phyloP scores from a whole-genome alignment of 352 stramenopile genomes.

The Globisporangium cylindrosporum region DNA sequence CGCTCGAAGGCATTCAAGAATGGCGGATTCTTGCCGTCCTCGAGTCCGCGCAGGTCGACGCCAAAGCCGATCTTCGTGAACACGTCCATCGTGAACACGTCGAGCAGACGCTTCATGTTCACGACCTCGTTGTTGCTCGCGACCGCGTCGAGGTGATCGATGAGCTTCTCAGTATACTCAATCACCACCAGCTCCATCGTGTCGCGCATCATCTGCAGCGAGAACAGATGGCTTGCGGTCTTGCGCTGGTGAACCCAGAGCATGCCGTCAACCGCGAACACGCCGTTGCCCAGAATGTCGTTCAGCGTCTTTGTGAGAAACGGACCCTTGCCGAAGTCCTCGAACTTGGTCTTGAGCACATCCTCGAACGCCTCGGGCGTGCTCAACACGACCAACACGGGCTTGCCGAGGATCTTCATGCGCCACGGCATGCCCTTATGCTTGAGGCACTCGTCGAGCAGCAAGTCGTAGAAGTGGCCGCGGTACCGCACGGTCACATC shows the following conservation, averaged over 20 bases:
- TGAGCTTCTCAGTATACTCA: constrained; percentile 16
- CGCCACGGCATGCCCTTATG: constrained; percentile 18
- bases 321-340: constrained; percentile 49
- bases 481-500: constrained; percentile 28
- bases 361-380: constrained; percentile 25
- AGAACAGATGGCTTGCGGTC: constrained; percentile 77
- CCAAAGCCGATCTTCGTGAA: constrained; percentile 59
- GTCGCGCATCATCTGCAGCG: constrained; percentile 31
- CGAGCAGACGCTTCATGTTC: constrained; percentile 27
- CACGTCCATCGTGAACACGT: constrained; percentile 51
- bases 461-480: constrained; percentile 30
- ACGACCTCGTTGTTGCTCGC: neutral
- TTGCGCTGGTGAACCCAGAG: constrained; percentile 60
- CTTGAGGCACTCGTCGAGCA: constrained; percentile 30
- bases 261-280: constrained; percentile 46
- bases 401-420: constrained; percentile 2
- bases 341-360: constrained; percentile 40
- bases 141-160: constrained; percentile 3
- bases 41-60: constrained; percentile 31
- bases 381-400: constrained; percentile 22
- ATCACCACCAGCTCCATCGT: constrained; percentile 28
- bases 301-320: constrained; percentile 19
- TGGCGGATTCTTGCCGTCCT: constrained; percentile 18
- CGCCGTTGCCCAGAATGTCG: constrained; percentile 51
- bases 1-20: constrained; percentile 34